Conservation (phyloP, 1,284 basidiomycete species). For the Trametes sp. region DNA sequence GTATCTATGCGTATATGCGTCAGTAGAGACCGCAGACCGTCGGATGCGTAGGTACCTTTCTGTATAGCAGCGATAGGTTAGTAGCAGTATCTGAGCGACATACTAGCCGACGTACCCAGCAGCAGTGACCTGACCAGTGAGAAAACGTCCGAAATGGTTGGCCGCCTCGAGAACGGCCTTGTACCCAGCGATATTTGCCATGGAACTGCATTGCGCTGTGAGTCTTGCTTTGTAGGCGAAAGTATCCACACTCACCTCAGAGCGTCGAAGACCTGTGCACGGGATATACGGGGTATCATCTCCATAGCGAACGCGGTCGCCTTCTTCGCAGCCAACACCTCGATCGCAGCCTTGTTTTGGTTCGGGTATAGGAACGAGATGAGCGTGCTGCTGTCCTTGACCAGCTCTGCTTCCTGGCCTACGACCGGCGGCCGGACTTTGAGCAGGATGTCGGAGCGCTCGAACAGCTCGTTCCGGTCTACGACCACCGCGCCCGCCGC, state of each 20-base stretch:
- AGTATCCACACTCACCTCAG: conserved; percentile 59
- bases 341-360: conserved; percentile 78
- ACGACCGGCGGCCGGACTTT: conserved; percentile 81
- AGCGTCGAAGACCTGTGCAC: conserved; percentile 87
- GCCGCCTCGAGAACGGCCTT: conserved; percentile 88
- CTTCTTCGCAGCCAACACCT: conserved; percentile 66
- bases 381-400: conserved; percentile 78
- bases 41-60: conserved; percentile 27
- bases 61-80: background rate
- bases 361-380: conserved; percentile 87
- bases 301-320: conserved; percentile 84
- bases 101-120: conserved; percentile 66
- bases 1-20: conserved; percentile 57
- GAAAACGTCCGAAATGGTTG: conserved; percentile 85
- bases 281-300: conserved; percentile 86
- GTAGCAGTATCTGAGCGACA: background rate
- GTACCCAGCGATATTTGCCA: conserved; percentile 90
- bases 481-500: conserved; percentile 81
- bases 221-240: background rate
- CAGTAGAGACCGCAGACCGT: background rate
- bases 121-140: conserved; percentile 89
- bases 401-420: conserved; percentile 62
- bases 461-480: conserved; percentile 67
- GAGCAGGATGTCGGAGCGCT: conserved; percentile 75
- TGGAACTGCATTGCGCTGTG: conserved; percentile 61